Conservation (phyloP, 352 stramenopile species). For the Phytophthora ramorum region DNA sequence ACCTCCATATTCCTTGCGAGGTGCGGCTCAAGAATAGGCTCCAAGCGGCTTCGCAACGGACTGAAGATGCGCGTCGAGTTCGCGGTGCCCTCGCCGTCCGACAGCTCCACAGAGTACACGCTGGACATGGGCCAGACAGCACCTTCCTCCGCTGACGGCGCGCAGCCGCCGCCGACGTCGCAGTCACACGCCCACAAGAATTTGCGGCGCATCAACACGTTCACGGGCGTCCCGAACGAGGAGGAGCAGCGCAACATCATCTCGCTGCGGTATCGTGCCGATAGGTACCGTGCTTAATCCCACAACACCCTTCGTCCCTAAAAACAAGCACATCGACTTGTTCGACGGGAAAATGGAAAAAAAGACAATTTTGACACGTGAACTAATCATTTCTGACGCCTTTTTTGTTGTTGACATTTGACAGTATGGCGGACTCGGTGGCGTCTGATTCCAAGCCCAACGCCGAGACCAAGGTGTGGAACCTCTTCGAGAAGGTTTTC, state of each 20-base stretch:
- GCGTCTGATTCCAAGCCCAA: constrained; percentile 63
- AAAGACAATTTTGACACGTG: not conserved
- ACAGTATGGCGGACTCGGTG: constrained; percentile 83
- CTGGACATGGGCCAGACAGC: constrained; percentile 48
- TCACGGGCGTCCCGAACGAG: constrained; percentile 64
- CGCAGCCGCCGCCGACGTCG: constrained; percentile 26
- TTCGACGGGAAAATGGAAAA: too few species aligned
- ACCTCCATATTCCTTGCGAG: constrained; percentile 2
- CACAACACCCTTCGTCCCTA: not conserved
- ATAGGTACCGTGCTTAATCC: constrained; percentile 45
- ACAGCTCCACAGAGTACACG: constrained; percentile 62
- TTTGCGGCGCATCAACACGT: constrained; percentile 74
- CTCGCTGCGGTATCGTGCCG: constrained; percentile 83
- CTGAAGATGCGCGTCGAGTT: constrained; percentile 74
- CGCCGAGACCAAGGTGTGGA: constrained; percentile 79
- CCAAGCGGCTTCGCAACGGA: constrained; percentile 1
- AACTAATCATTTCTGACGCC: constrained; percentile 8
- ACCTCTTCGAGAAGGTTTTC: constrained; percentile 84
- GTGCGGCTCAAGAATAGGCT: constrained; percentile 22
- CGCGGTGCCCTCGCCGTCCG: constrained; percentile 70
- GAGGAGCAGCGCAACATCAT: constrained; percentile 90
- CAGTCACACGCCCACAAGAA: constrained; percentile 40
- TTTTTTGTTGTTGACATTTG: too few species aligned
- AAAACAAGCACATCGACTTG: not conserved
- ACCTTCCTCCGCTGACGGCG: constrained; percentile 3